phyloP scores from a whole-genome alignment of 2,329 filamentous ascomycete species.

The Cladosporium sp. region DNA sequence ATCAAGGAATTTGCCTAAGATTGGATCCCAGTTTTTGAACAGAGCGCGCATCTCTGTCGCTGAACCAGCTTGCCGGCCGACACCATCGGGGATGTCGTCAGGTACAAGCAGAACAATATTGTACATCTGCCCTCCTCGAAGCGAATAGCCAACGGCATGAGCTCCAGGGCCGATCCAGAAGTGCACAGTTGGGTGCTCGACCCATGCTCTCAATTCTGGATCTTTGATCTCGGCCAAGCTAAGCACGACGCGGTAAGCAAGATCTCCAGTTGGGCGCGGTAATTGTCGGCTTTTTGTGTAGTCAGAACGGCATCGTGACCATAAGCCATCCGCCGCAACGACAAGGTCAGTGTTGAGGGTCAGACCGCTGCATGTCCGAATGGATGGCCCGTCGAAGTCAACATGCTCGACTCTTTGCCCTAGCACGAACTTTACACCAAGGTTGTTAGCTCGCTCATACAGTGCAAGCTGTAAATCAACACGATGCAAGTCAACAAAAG shows the following conservation, averaged over 20 bases:
- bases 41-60: constrained; percentile 49
- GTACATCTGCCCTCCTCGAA: constrained; percentile 54
- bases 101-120: constrained; percentile 63
- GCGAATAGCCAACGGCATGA: constrained; percentile 58
- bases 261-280: constrained; percentile 56
- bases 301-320: constrained; percentile 53
- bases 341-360: constrained; percentile 46
- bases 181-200: constrained; percentile 44
- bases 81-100: constrained; percentile 54
- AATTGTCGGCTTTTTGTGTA: constrained; percentile 32
- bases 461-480: constrained; percentile 58
- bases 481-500: constrained; percentile 59
- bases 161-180: constrained; percentile 56
- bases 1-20: constrained; percentile 38
- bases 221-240: constrained; percentile 44
- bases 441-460: constrained; percentile 46
- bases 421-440: constrained; percentile 51
- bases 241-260: constrained; percentile 60
- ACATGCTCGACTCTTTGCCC: constrained; percentile 46
- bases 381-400: constrained; percentile 41
- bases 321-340: constrained; percentile 60
- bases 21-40: constrained; percentile 59
- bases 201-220: constrained; percentile 45
- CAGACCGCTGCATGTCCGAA: constrained; percentile 38
- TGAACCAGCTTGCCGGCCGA: constrained; percentile 41